Conservation (phyloP, 805 yeast genomes). For the Monosporozyma servazzii region DNA sequence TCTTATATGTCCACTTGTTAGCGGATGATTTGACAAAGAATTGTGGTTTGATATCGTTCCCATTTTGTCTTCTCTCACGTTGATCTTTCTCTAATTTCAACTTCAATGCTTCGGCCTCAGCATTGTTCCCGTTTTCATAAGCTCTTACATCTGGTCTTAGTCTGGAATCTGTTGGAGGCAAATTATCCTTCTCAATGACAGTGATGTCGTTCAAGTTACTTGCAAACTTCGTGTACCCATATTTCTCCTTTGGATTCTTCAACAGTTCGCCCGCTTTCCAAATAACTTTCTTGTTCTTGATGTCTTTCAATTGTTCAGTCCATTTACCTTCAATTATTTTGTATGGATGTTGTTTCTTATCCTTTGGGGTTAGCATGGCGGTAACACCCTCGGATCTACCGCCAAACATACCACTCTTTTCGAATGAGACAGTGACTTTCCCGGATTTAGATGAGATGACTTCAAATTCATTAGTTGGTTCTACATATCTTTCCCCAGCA, state of each 20-base stretch:
- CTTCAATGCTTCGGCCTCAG: constrained; percentile 64
- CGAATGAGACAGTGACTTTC: constrained; percentile 63
- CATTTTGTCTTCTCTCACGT: constrained; percentile 58
- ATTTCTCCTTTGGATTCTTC: constrained; percentile 49
- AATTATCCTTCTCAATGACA: constrained; percentile 45
- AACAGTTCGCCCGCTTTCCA: constrained; percentile 71
- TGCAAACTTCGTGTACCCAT: constrained; percentile 80
- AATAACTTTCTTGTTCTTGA: constrained; percentile 31
- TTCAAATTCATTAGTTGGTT: constrained; percentile 65
- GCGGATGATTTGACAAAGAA: constrained; percentile 44
- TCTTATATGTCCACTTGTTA: constrained; percentile 45
- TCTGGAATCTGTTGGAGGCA: constrained; percentile 87
- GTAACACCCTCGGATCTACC: constrained; percentile 61
- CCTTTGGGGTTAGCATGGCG: constrained; percentile 32
- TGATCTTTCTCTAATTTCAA: constrained; percentile 67
- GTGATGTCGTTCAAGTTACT: constrained; percentile 78
- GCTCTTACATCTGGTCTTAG: constrained; percentile 73
- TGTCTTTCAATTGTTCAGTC: constrained; percentile 57
- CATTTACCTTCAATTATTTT: constrained; percentile 55
- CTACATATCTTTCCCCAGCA: constrained; percentile 92
- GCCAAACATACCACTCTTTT: constrained; percentile 73
- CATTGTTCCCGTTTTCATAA: constrained; percentile 63
- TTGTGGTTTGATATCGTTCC: constrained; percentile 45
- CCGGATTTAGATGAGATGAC: constrained; percentile 61
- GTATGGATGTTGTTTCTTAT: constrained; percentile 7